Base-by-base conservation (phyloP, 768 basidiomycete genomes). In the Phlebiopsis flavidoalba region DNA sequence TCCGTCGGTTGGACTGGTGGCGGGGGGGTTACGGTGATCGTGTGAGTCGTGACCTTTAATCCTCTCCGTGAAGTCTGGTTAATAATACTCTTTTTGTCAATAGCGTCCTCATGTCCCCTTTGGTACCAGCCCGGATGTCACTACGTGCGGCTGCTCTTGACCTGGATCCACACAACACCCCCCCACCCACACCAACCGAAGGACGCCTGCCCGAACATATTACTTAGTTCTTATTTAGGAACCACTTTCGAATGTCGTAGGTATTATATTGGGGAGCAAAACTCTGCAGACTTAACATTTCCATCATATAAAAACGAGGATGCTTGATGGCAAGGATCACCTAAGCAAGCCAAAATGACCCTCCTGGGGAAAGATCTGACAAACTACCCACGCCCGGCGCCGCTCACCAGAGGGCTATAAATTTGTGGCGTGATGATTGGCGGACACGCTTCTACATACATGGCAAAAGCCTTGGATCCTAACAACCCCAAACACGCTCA, bases 51-150 rank as follows among this genome's bases (percentile, higher is more conserved):
- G n/a, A 52, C n/a, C 5, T 31, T 19, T 3, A 1, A 19, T 5
- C 26, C 1, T n/a, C 24, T 22, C 5, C 0, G 17, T 26, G 17
- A 24, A 10, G 3, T 19, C 4, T n/a, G 19, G 37, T 33, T 26
- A 57, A 22, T 21, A 26, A 19, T n/a, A 43, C 35, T 3, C 15
- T 24, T 1, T 6, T 21, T 57, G 51, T 43, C n/a, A n/a, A 10
- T 55, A 80, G 80, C 69, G 60, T 78, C 74, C 17, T 77, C 80
- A 12, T 82, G 80, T 66, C 81, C 80, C n/a, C 2, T 75, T 74
- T 26, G 81, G 79, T 10, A 69, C 70, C 63, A 70, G 67, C 10
- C 72, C 80, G 1, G 76, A 81, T 62, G 70, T 77, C 26, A 68
- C 64, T 17, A 73, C 74, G 31, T 80, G 80, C 69, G 69, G 72